phyloP scores from a whole-genome alignment of 2,329 filamentous ascomycete species.

The Dactylellina leptospora region DNA sequence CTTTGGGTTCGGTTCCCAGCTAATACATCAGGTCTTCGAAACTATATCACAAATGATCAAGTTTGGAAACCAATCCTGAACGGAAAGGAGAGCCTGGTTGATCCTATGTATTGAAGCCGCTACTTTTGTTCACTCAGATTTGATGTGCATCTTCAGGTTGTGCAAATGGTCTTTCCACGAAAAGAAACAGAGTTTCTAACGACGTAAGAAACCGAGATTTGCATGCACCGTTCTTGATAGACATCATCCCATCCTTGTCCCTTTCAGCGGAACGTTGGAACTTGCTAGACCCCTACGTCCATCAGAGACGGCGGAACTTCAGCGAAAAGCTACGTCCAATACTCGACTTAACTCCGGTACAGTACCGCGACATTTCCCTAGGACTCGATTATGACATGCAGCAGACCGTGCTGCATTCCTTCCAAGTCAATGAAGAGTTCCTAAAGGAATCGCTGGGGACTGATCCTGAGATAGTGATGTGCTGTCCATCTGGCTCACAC shows the following conservation, averaged over 20 bases:
- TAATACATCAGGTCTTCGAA: neutral
- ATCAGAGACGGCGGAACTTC: constrained; percentile 21
- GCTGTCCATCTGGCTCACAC: constrained; percentile 28
- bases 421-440: constrained; percentile 31
- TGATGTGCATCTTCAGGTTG: constrained; percentile 18
- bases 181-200: constrained; percentile 3
- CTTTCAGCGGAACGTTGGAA: too few relatives aligned
- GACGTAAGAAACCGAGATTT: constrained; percentile 23
- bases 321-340: constrained; percentile 5
- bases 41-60: neutral
- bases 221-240: too few relatives aligned
- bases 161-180: constrained; percentile 7
- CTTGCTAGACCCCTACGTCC: constrained; percentile 8
- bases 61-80: neutral
- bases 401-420: constrained; percentile 18
- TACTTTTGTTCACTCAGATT: constrained; percentile 2
- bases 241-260: too few relatives aligned
- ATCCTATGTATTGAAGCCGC: neutral
- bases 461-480: constrained; percentile 1
- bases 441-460: too few relatives aligned
- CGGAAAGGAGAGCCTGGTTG: neutral
- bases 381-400: constrained; percentile 17
- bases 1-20: constrained; percentile 20
- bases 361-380: constrained; percentile 1
- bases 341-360: constrained; percentile 31